phyloP scores from a whole-genome alignment of 2,329 filamentous ascomycete genomes.

The Fusarium annulatum region DNA sequence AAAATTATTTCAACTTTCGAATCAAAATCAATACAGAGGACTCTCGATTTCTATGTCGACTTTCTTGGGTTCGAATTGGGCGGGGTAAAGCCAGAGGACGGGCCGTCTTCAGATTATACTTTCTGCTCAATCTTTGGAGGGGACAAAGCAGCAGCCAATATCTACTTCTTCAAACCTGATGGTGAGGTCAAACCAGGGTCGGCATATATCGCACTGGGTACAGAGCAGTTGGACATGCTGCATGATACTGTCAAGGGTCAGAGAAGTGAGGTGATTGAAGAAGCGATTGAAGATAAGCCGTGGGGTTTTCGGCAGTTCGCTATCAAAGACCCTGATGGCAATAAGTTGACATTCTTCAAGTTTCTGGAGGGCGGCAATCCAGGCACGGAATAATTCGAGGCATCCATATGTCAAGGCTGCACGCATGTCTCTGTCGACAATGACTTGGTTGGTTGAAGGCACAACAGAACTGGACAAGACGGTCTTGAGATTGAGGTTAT shows the following conservation, averaged over 20 bases:
- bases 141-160: slow-evolving; percentile 29
- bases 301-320: slow-evolving; percentile 33
- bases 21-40: slow-evolving; percentile 26
- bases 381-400: slow-evolving; percentile 3
- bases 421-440: neutral
- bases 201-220: slow-evolving; percentile 24
- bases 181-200: slow-evolving; percentile 10
- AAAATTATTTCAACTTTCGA: slow-evolving; percentile 33
- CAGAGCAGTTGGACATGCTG: slow-evolving; percentile 21
- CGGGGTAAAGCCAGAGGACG: slow-evolving; percentile 21
- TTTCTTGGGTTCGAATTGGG: slow-evolving; percentile 22
- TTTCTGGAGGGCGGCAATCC: slow-evolving; percentile 30
- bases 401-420: neutral
- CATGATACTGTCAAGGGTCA: slow-evolving; percentile 16
- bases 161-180: slow-evolving; percentile 33
- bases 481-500: neutral
- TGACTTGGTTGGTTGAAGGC: neutral
- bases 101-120: slow-evolving; percentile 8
- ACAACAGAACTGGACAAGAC: neutral
- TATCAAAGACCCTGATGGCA: slow-evolving; percentile 28
- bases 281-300: slow-evolving; percentile 22
- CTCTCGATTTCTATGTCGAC: slow-evolving; percentile 19
- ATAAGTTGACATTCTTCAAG: slow-evolving; percentile 33
- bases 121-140: slow-evolving; percentile 29
- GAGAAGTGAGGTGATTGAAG: slow-evolving; percentile 10